Evolutionary conservation across 768 basidiomycete species (phyloP).

Genomic region (Auricularia sp.): DNA sequence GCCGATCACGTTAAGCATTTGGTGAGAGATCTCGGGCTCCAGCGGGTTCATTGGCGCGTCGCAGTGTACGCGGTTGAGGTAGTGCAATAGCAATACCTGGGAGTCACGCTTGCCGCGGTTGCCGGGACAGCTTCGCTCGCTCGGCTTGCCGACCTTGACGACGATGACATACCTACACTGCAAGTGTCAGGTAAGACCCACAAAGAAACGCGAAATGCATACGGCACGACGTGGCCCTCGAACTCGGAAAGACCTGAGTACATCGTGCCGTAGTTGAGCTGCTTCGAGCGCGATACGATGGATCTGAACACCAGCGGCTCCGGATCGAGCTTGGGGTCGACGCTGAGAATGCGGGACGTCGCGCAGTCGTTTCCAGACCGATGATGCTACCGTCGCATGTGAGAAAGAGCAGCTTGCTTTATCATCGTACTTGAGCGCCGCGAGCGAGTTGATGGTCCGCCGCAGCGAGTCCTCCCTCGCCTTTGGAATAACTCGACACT

Average conservation of each 20-base stretch:
- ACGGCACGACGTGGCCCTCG: constrained; percentile 92
- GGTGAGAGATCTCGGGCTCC: constrained; percentile 90
- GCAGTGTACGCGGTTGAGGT: constrained; percentile 89
- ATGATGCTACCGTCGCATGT: constrained; percentile 96
- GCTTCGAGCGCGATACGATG: constrained; percentile 79
- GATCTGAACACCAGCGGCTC: constrained; percentile 89
- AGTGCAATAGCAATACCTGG: constrained; percentile 83
- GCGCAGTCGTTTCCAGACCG: constrained; percentile 85
- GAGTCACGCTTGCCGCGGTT: constrained; percentile 94
- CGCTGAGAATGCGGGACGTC: constrained; percentile 83
- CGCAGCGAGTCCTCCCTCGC: constrained; percentile 90
- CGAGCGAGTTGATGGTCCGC: constrained; percentile 83
- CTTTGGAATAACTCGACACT: constrained; percentile 92
- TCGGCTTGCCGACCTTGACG: constrained; percentile 91
- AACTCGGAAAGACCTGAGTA: constrained; percentile 93
- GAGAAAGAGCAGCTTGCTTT: constrained; percentile 87
- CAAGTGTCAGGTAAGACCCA: neutral
- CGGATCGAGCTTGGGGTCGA: constrained; percentile 82
- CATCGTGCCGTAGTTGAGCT: constrained; percentile 90
- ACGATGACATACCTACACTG: constrained; percentile 70
- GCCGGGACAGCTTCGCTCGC: constrained; percentile 83
- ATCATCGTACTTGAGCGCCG: constrained; percentile 84
- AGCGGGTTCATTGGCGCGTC: constrained; percentile 88
- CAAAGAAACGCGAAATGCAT: constrained; percentile 23
- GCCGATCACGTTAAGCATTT: constrained; percentile 95